phyloP scores from a whole-genome alignment of 768 basidiomycete genomes.

The Rhodotorula graminis region DNA sequence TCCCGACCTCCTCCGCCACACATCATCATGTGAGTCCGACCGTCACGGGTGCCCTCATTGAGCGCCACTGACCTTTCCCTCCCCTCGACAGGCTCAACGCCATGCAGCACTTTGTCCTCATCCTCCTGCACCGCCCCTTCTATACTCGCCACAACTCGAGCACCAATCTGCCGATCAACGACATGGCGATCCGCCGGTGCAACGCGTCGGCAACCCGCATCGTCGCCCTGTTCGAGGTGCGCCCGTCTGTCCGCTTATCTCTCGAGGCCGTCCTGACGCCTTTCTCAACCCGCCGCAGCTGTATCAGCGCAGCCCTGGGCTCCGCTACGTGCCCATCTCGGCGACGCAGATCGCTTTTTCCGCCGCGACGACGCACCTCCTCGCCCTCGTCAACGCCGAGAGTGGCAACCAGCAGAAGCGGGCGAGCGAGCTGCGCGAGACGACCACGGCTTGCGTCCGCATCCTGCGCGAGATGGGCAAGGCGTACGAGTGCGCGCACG shows the following conservation, averaged over 20 bases:
- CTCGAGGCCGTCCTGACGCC: no score
- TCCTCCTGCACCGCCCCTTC: slow-evolving; percentile 59
- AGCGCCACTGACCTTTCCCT: no score
- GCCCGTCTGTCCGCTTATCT: not conserved
- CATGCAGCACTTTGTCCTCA: slow-evolving; percentile 59
- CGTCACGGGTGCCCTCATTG: no score
- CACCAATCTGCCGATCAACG: not conserved
- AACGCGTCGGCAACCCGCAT: slow-evolving; percentile 53
- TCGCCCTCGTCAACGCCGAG: slow-evolving; percentile 56
- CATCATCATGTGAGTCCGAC: slow-evolving; percentile 49
- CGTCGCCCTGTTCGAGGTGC: slow-evolving; percentile 52
- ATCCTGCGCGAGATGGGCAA: slow-evolving; percentile 57
- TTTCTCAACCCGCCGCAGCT: slow-evolving; percentile 41
- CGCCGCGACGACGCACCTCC: slow-evolving; percentile 59
- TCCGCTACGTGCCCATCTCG: slow-evolving; percentile 60
- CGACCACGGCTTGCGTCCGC: slow-evolving; percentile 51
- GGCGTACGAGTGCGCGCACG: slow-evolving; percentile 57
- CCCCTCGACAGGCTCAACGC: slow-evolving; percentile 53
- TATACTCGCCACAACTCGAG: slow-evolving; percentile 46
- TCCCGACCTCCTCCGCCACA: slow-evolving; percentile 44
- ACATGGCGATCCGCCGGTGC: slow-evolving; percentile 51
- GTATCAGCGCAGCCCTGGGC: slow-evolving; percentile 56
- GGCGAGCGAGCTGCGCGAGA: slow-evolving; percentile 53
- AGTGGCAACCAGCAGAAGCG: slow-evolving; percentile 48
- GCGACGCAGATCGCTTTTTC: slow-evolving; percentile 59